Conservation (phyloP, 257 asterid genomes). For the Primulina tabacum region DNA sequence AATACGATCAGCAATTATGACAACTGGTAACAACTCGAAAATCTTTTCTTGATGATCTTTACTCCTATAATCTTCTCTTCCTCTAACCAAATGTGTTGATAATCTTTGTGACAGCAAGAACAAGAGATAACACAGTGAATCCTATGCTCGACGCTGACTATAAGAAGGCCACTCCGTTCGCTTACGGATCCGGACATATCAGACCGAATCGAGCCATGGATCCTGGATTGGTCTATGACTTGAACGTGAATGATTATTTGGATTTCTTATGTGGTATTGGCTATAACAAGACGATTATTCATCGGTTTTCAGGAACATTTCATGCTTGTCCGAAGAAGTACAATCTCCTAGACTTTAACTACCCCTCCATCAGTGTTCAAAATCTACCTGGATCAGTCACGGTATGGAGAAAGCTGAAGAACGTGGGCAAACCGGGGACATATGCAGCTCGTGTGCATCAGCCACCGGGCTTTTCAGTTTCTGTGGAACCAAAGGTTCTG, state of each 20-base stretch:
- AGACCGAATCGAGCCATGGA: neutral
- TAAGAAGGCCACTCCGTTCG: constrained; percentile 32
- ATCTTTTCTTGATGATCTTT: neutral
- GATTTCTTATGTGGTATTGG: neutral
- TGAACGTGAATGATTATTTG: neutral
- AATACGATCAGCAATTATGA: constrained; percentile 58
- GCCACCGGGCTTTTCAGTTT: constrained; percentile 31
- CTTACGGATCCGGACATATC: constrained; percentile 7
- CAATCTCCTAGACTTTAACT: constrained; percentile 38
- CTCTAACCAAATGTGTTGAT: neutral
- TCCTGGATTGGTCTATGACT: neutral
- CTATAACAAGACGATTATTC: constrained; percentile 31
- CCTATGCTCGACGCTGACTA: constrained; percentile 24
- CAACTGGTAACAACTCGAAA: constrained; percentile 33
- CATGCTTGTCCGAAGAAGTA: constrained; percentile 38
- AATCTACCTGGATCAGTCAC: constrained; percentile 17
- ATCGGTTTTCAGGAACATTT: neutral
- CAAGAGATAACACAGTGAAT: constrained; percentile 43
- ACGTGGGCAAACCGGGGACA: constrained; percentile 48
- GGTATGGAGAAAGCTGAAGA: constrained; percentile 42
- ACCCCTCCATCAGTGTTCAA: constrained; percentile 49
- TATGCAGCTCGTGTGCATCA: constrained; percentile 32
- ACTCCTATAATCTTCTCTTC: neutral
- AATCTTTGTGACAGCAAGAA: constrained; percentile 32
- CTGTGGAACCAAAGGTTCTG: constrained; percentile 36